A percentile compares a stretch with the other conserved stretches of the same genome.
These are phyloP conservation scores for Acanthamoeba royreba DNA, from an alignment of 208 protist species.

Conservation along the genomic window DNA sequence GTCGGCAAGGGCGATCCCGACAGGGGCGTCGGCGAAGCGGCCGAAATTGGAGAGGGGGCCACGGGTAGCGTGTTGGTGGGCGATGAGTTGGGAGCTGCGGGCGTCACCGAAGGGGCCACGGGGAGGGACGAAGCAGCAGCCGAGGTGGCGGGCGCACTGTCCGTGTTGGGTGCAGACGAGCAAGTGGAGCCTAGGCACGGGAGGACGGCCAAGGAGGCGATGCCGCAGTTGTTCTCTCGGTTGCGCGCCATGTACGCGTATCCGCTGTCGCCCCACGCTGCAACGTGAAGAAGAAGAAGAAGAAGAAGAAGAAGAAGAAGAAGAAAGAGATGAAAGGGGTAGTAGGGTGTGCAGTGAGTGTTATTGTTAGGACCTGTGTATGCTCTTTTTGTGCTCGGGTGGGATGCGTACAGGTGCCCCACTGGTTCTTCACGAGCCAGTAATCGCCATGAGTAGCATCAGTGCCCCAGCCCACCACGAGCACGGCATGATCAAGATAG, in stretches of 20 bases:
- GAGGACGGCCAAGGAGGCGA: background rate
- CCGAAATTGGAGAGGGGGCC: background rate
- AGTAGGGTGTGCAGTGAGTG: too few species aligned
- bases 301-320: too few species aligned
- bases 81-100: background rate
- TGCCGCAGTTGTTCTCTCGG: too few species aligned
- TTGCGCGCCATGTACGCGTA: too few species aligned
- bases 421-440: slow-evolving; percentile 89
- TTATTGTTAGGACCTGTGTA: too few species aligned
- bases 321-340: too few species aligned
- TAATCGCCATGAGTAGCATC: slow-evolving; percentile 60
- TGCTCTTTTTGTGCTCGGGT: too few species aligned
- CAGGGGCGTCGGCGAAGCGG: too few species aligned
- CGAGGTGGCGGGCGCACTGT: background rate
- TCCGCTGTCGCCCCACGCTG: too few species aligned
- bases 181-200: background rate
- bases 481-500: slow-evolving; percentile 85
- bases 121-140: background rate
- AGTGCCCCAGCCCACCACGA: slow-evolving; percentile 83
- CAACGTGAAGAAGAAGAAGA: too few species aligned
- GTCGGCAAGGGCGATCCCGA: too few species aligned
- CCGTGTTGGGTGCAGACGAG: background rate
- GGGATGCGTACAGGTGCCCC: slow-evolving; percentile 67
- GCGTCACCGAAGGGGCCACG: background rate
- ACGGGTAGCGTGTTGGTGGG: background rate